Base-by-base conservation (phyloP, 1,139 yeast species). In the Candida frijolesensis region DNA sequence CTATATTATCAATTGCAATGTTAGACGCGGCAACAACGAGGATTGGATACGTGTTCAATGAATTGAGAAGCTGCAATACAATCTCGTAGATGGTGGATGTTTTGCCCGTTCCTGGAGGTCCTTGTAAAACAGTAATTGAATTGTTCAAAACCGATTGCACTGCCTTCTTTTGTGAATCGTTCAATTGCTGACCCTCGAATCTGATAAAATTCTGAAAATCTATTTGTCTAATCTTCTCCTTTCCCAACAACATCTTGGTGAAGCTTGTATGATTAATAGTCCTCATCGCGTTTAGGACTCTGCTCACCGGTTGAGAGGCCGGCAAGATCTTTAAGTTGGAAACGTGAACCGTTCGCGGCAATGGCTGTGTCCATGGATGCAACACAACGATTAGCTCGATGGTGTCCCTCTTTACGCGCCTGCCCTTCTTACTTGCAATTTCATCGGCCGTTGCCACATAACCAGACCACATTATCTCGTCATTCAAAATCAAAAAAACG, bases 21-120 rank as follows among this genome's bases (percentile, higher is more conserved):
- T 85, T 85, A 0, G 90, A 85, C 0, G 89, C 88, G 0, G 92
- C 91, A 48, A 85, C 89, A 48, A 86, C 89, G 52, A 85, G 70
- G 40, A 85, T 83, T 2, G 92, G 91, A 58, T 71, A 81, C 0
- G 85, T 78, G 57, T 80, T 76, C 56, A 82, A 70, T 47, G 80
- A 78, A 41, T 76, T 78, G 41, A 84, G 68, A 54, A 85, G 68
- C 61, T 85, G 89, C 51, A 83, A 66, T 52, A 86, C 82, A 51
- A 85, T 82, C 64, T 85, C 90, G 57, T 79, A 82, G 56, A 83
- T 83, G 0, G 87, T 82, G 0, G 86, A 80, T 0, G 88, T 83
- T 60, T 83, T 83, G 66, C 88, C 88, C 1, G 87, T 83, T 47
- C 88, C 88, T 4, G 88, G 88, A 2, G 88, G 88, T 43, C 88